Percentiles rank a stretch among this genome's conserved stretches.
Evolutionary conservation across 2,329 filamentous ascomycete genomes (phyloP).

Genomic region (Penicillium sp.): DNA sequence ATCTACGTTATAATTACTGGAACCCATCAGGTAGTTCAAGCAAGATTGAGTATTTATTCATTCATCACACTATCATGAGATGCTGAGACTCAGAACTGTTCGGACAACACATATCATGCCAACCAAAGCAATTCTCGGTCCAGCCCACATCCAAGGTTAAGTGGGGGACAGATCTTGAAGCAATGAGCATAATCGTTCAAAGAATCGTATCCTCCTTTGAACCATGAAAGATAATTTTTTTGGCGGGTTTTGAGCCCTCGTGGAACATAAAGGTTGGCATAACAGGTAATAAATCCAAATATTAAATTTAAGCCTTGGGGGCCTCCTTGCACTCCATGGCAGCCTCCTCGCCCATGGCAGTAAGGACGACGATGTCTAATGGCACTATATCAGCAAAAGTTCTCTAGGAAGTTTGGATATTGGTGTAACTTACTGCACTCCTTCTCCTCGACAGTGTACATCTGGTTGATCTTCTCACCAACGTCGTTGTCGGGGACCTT

Average conservation of each 20-base stretch:
- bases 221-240: conserved; percentile 28
- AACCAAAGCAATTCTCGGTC: conserved; percentile 36
- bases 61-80: conserved; percentile 42
- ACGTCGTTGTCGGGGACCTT: conserved; percentile 86
- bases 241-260: conserved; percentile 22
- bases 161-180: conserved; percentile 25
- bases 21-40: background rate
- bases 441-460: conserved; percentile 81
- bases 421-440: conserved; percentile 75
- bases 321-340: conserved; percentile 95
- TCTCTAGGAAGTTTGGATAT: background rate
- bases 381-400: background rate
- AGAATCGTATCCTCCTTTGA: conserved; percentile 28
- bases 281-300: conserved; percentile 25
- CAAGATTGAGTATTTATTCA: conserved; percentile 27
- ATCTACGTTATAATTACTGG: background rate
- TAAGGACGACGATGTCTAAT: conserved; percentile 83
- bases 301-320: conserved; percentile 42
- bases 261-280: conserved; percentile 32
- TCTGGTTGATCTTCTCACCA: conserved; percentile 78
- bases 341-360: conserved; percentile 93
- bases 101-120: conserved; percentile 35
- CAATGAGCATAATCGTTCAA: conserved; percentile 28
- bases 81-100: conserved; percentile 36
- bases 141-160: conserved; percentile 37